These are phyloP conservation scores for Hypseocharis bilobata DNA, from an alignment of 441 rosid species.

Conservation along the genomic window DNA sequence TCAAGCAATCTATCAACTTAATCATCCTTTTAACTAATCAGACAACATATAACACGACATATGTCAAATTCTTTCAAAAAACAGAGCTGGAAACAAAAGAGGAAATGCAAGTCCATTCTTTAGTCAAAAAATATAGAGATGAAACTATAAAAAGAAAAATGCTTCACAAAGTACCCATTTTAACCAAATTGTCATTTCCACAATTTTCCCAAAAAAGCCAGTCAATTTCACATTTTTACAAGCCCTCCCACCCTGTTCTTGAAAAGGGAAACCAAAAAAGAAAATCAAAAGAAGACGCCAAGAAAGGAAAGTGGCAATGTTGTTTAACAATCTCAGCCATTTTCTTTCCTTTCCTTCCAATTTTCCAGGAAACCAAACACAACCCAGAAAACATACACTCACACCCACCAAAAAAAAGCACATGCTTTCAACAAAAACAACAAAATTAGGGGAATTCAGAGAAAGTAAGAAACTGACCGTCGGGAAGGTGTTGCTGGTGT, in stretches of 20 bases:
- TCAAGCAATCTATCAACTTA: no score
- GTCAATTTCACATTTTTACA: neutral
- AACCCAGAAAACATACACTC: no score
- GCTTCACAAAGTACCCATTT: neutral
- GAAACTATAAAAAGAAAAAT: neutral
- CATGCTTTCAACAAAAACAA: no score
- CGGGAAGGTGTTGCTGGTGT: conserved; percentile 6
- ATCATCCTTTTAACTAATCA: no score
- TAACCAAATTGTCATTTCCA: neutral
- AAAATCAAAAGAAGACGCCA: neutral
- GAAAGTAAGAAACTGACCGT: neutral
- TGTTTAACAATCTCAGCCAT: neutral
- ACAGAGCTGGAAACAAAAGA: no score
- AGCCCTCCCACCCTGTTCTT: neutral
- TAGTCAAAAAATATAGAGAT: neutral
- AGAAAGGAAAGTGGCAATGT: neutral
- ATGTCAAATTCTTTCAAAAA: no score
- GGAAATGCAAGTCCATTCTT: neutral
- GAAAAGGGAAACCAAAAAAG: neutral
- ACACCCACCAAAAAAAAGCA: no score
- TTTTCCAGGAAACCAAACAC: neutral
- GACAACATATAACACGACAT: no score
- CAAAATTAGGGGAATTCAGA: neutral
- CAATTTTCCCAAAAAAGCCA: neutral
- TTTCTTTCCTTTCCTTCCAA: neutral